Evolutionary conservation across 2,329 filamentous ascomycete species (phyloP), one percentile per base, ranked within the genome.

Genomic region (Talaromyces atroroseus): DNA sequence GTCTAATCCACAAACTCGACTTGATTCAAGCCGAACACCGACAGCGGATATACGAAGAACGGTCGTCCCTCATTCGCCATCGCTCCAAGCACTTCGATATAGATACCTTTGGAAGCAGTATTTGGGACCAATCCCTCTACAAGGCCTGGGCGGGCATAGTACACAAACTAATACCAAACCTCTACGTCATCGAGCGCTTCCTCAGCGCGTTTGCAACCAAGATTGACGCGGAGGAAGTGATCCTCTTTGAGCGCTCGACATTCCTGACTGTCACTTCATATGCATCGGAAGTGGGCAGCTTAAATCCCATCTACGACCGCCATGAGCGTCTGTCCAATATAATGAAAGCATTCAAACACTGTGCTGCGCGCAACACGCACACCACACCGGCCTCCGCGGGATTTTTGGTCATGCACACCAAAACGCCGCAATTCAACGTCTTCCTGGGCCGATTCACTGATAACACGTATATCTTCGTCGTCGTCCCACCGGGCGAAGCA

Each of bases 111-210:
- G 89, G 91, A 10, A 97, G 92, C 32, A 95, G 89, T 54, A 99
- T 99, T 68, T 99, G 94, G 94, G 94, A 99, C 68, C 94, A 99
- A 77, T 95, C 89, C 55, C 79, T 99, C 38, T 99, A 97, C 80
- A 95, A 95, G 74, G 94, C 94, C 1, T 99, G 94, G 94, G 94
- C 94, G 0, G 90, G 89, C 69, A 96, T 99, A 65, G 96, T 99
- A 59, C 94, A 99, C 78, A 92, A 92, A 69, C 81, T 99, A 47
- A 94, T 97, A n/a, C 94, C 94, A 3, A 97, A 97, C 66, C 83
- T 96, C 1, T 80, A 85, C 18, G 83, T 89, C 46, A 96, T 99
- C 62, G 92, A 97, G 74, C 83, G 83, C 20, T 89, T 97, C 70
- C 82, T 99, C 10, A 83, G 84, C 36, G 85, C 90, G 38, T 82